Percentiles rank a stretch among this genome's conserved stretches.
Evolutionary conservation across 225 moss, liverwort and hornwort genomes (phyloP).

Genomic region (Bryum argenteum): DNA sequence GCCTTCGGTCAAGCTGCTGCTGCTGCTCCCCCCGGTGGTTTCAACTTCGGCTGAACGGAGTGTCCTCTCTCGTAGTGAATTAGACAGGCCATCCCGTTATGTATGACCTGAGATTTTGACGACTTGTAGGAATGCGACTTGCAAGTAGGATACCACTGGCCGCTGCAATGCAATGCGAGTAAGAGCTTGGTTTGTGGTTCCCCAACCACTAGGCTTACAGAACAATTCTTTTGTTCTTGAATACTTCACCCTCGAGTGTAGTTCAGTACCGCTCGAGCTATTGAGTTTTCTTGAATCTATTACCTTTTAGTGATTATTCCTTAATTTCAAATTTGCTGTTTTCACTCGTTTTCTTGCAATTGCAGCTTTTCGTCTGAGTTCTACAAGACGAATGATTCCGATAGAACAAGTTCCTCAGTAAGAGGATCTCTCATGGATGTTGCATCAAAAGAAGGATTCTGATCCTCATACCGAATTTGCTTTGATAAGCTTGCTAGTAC

Average conservation of each 20-base stretch:
- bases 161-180: constrained; percentile 3
- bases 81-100: constrained; percentile 4
- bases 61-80: constrained; percentile 13
- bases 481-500: no score
- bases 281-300: constrained; percentile 24
- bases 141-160: constrained; percentile 6
- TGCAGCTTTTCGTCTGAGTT: no score
- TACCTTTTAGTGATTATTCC: not conserved
- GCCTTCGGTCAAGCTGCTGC: constrained; percentile 63
- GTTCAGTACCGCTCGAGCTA: constrained; percentile 28
- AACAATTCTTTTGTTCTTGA: constrained; percentile 46
- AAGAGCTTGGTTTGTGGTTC: constrained; percentile 19
- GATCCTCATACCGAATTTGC: no score
- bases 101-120: constrained; percentile 29
- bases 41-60: constrained; percentile 71
- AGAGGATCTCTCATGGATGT: no score
- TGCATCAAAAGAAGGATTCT: no score
- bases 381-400: no score
- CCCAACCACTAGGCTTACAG: constrained; percentile 29
- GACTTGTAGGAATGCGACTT: constrained; percentile 28
- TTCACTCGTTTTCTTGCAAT: no score
- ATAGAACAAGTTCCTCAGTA: no score
- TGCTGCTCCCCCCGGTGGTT: constrained; percentile 70
- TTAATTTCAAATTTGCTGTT: not conserved
- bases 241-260: constrained; percentile 44